These are phyloP conservation scores for Tolypocladium pustulatum DNA, from an alignment of 2,329 filamentous ascomycete species.

Conservation along the genomic window DNA sequence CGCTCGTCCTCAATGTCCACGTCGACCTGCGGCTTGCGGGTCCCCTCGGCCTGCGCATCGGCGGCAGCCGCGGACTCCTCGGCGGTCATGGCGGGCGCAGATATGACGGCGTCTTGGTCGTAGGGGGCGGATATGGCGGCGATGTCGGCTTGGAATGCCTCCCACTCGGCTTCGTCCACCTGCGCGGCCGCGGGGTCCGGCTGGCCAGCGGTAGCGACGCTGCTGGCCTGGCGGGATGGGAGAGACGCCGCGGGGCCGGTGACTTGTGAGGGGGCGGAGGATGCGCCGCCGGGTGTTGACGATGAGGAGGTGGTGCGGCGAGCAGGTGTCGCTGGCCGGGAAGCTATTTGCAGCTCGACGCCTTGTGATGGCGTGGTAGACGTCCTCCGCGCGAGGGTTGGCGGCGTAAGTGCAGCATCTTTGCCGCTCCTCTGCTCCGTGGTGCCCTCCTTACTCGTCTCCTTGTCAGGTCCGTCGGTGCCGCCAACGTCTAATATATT, in stretches of 20 bases:
- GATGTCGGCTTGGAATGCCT: slow-evolving; percentile 78
- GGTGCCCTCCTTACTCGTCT: not conserved
- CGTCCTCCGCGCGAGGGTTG: slow-evolving; percentile 31
- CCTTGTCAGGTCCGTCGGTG: not conserved
- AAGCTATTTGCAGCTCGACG: slow-evolving; percentile 53
- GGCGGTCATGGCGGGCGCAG: slow-evolving; percentile 55
- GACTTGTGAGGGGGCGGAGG: slow-evolving; percentile 3
- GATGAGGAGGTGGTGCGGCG: slow-evolving; percentile 29
- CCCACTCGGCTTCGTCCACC: slow-evolving; percentile 71
- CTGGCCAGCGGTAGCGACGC: slow-evolving; percentile 9
- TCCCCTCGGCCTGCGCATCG: slow-evolving; percentile 38
- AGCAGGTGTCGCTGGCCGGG: slow-evolving; percentile 50
- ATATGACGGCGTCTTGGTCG: slow-evolving; percentile 48
- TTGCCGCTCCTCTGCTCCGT: slow-evolving; percentile 8
- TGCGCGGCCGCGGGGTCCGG: slow-evolving; percentile 9
- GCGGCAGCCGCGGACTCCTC: slow-evolving; percentile 49
- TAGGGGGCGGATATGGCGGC: slow-evolving; percentile 32
- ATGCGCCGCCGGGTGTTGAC: slow-evolving; percentile 24
- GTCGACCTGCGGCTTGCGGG: slow-evolving; percentile 44
- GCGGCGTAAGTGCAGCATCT: slow-evolving; percentile 23
- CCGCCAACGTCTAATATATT: slow-evolving; percentile 14
- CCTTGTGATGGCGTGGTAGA: slow-evolving; percentile 44
- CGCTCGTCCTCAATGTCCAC: slow-evolving; percentile 52
- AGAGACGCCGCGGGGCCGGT: slow-evolving; percentile 15
- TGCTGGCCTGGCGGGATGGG: slow-evolving; percentile 15